A percentile compares a stretch with the other conserved stretches of the same genome.
Conservation (phyloP, 805 yeast genomes). For the Teunomyces aglyptinius region DNA sequence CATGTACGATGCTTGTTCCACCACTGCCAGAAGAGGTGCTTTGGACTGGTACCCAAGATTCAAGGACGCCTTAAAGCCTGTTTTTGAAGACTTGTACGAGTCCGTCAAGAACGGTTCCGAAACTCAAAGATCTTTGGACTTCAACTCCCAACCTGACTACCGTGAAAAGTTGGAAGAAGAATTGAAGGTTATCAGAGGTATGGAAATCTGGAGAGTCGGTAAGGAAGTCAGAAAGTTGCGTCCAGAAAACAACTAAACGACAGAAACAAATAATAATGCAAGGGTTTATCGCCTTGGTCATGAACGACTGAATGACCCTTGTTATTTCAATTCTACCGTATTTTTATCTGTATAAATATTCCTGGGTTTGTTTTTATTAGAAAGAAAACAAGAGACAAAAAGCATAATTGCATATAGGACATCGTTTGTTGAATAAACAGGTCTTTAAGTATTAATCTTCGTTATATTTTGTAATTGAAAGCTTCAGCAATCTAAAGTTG, state of each 20-base stretch:
- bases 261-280: constrained; percentile 3
- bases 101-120: constrained; percentile 94
- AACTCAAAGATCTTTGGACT: constrained; percentile 96
- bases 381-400: constrained; percentile 4
- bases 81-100: constrained; percentile 92
- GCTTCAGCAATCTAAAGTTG: too few species aligned
- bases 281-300: constrained; percentile 26
- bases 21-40: constrained; percentile 99
- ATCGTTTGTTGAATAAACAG: constrained; percentile 48
- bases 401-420: constrained; percentile 29
- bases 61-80: constrained; percentile 98
- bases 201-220: constrained; percentile 99
- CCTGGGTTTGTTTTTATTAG: constrained; percentile 10
- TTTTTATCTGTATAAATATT: constrained; percentile 10
- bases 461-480: too few species aligned
- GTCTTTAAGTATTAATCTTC: constrained; percentile 12
- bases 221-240: constrained; percentile 99
- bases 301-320: constrained; percentile 36
- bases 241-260: constrained; percentile 90
- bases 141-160: constrained; percentile 98
- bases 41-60: constrained; percentile 99
- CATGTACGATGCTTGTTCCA: constrained; percentile 99
- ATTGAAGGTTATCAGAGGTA: constrained; percentile 87
- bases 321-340: constrained; percentile 13
- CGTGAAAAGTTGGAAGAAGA: constrained; percentile 93